Conservation (phyloP, 371 early-diverging fungal genomes). For the Dinochytrium kinnereticum region DNA sequence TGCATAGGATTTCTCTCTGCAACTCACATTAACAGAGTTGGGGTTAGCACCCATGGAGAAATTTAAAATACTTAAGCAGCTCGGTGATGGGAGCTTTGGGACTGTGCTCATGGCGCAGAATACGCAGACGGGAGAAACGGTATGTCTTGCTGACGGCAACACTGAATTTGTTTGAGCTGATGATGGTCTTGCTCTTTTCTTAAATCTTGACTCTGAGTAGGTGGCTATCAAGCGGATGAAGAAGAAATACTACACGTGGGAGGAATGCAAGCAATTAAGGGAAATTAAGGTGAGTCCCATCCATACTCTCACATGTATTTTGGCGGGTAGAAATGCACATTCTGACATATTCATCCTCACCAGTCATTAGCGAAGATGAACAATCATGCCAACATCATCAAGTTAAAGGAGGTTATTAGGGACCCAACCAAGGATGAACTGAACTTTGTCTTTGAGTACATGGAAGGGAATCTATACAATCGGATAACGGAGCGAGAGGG, state of each 20-base stretch:
- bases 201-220: conserved; percentile 43
- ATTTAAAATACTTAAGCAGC: conserved; percentile 74
- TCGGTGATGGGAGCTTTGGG: conserved; percentile 93
- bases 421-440: conserved; percentile 72
- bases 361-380: conserved; percentile 70
- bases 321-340: no score
- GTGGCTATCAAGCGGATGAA: conserved; percentile 97
- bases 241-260: conserved; percentile 76
- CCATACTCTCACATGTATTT: no score
- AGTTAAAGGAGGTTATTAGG: conserved; percentile 78
- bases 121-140: conserved; percentile 71
- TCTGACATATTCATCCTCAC: neutral
- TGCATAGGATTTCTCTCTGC: neutral
- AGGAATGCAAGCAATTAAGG: conserved; percentile 78
- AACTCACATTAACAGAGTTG: neutral
- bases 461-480: conserved; percentile 94
- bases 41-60: conserved; percentile 36
- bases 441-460: conserved; percentile 90
- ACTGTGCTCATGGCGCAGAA: conserved; percentile 79
- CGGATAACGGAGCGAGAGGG: conserved; percentile 74
- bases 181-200: neutral
- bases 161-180: neutral
- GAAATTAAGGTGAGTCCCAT: conserved; percentile 67
- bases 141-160: conserved; percentile 34
- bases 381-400: conserved; percentile 83